Base-by-base conservation (phyloP, 2,329 filamentous ascomycete genomes). In the Pyrenochaeta sp. region DNA sequence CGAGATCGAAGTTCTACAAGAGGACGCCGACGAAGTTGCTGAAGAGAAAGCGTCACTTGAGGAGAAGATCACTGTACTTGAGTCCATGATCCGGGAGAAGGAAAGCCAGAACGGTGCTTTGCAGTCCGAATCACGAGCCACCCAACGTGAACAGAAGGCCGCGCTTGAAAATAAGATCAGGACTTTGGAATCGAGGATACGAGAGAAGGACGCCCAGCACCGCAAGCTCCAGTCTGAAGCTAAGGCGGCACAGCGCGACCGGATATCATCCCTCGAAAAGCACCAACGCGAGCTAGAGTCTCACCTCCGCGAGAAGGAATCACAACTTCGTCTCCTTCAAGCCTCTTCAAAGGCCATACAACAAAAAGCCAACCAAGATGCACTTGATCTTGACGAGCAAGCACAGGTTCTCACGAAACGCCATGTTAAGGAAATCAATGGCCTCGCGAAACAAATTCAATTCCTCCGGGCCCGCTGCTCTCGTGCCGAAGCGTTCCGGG, bases 361-460 rank as follows among this genome's bases (percentile, higher is more conserved):
- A 39, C 64, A 74, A 44, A 72, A 73, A 34, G 67, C 70, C n/a
- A 65, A 62, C 13, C 67, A 73, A 39, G 69, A 74, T 37, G 67
- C 69, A 10, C 57, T 75, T 28, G 68, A 72, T 39, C 63, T 76
- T 2, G 72, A 74, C 40, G 66, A 82, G 28, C 82, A 85, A 54
- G 83, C 88, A 47, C 83, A 87, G 47, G 84, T 87, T 55, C 88
- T 90, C 45, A 88, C 92, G 69, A 87, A 86, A 65, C 83, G 86
- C 44, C 91, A 95, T 75, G 82, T 84, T 69, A 89, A 88, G 76
- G 91, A 96, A 79, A 81, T 97, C 52, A 87, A 89, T 66, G 94
- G 94, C 19, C 84, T 98, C 73, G 86, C 88, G 52, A 91, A 95
- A 80, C 93, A 98, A 79, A 94, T 98, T 75, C 87, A 93, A 71